Evolutionary conservation across 192 early-diverging fungal genomes (phyloP).

Genomic region (Phycomyces nitens): DNA sequence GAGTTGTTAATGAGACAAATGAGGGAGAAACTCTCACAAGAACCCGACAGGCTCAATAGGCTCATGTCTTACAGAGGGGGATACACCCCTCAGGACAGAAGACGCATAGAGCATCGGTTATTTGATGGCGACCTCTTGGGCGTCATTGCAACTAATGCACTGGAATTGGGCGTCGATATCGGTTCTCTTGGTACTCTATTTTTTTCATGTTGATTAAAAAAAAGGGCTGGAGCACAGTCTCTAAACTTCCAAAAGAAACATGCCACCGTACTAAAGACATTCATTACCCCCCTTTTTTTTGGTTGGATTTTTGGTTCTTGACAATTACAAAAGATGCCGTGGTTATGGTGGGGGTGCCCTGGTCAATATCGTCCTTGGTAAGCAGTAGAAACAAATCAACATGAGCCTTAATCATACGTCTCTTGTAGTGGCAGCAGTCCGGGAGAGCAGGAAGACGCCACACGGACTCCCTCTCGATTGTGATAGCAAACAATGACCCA

Average conservation of each 20-base stretch:
- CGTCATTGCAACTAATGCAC: constrained; percentile 73
- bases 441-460: constrained; percentile 71
- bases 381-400: too few relatives aligned
- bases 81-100: constrained; percentile 62
- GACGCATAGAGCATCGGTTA: constrained; percentile 65
- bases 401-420: too few relatives aligned
- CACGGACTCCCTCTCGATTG: constrained; percentile 55
- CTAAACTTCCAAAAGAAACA: too few relatives aligned
- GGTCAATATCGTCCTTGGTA: constrained; percentile 39
- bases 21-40: constrained; percentile 17
- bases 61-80: constrained; percentile 78
- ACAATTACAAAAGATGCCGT: constrained; percentile 53
- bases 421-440: constrained; percentile 60
- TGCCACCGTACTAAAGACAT: too few relatives aligned
- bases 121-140: constrained; percentile 61
- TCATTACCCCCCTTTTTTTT: neutral
- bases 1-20: constrained; percentile 40
- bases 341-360: constrained; percentile 71
- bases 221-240: too few relatives aligned
- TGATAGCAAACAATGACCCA: constrained; percentile 50
- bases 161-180: constrained; percentile 84
- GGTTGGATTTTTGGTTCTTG: neutral
- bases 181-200: constrained; percentile 42
- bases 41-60: constrained; percentile 3
- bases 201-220: too few relatives aligned